These are phyloP conservation scores for Dictyostelium intermedium DNA, from an alignment of 78 protist species.

Conservation along the genomic window DNA sequence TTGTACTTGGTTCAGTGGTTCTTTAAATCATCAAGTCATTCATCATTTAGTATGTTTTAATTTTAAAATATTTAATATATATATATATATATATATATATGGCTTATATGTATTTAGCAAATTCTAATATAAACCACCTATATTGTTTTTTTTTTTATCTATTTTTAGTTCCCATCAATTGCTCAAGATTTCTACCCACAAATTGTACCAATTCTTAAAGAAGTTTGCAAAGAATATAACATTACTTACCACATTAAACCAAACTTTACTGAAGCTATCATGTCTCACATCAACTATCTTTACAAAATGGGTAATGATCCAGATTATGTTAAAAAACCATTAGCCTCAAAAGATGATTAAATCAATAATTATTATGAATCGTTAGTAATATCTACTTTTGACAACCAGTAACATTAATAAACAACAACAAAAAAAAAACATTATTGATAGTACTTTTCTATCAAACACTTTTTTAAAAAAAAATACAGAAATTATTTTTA, in stretches of 20 bases:
- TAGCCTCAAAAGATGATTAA: not conserved
- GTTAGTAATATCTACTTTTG: not conserved
- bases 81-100: no score
- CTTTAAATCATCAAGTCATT: conserved; percentile 64
- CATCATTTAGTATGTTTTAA: conserved; percentile 50
- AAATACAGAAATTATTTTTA: not conserved
- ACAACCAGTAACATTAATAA: not conserved
- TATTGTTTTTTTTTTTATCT: not conserved
- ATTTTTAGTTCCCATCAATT: conserved; percentile 47
- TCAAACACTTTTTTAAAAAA: not conserved
- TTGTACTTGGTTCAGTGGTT: conserved; percentile 44
- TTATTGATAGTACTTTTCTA: not conserved
- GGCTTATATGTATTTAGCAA: no score
- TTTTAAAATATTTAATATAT: not conserved
- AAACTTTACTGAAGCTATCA: conserved; percentile 42
- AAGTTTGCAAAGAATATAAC: conserved; percentile 49
- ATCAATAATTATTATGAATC: not conserved
- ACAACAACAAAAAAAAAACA: not conserved
- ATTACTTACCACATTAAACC: conserved; percentile 15
- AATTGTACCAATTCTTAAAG: conserved; percentile 63
- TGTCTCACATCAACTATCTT: conserved; percentile 55
- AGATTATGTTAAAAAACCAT: conserved; percentile 31
- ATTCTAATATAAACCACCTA: no score
- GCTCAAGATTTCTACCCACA: conserved; percentile 58
- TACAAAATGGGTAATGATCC: conserved; percentile 77